Evolutionary conservation across 2,329 filamentous ascomycete species (phyloP), one percentile per base, ranked within the genome.

Genomic region (Corniculantispora saksenae): DNA sequence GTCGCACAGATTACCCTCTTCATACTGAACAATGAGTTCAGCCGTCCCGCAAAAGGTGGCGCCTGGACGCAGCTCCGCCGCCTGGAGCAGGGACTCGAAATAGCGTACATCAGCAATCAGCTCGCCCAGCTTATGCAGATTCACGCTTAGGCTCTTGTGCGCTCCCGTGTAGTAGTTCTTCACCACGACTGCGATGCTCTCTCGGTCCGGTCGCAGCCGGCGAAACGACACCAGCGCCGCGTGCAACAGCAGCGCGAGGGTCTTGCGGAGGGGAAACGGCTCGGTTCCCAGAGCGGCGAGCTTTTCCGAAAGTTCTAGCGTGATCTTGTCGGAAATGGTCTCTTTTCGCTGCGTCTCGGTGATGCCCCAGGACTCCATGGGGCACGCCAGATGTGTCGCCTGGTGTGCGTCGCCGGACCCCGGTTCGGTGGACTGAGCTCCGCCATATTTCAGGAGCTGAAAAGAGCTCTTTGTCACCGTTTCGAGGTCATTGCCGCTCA

Each of bases 181-280:
- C 3, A 57, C 54, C 6, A 57, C 17, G 13, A 57, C 35, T n/a
- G 54, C 23, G 29, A 57, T 40, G 29, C 5, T 9, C 13, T 57
- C 54, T 3, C 54, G 54, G 23, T 43, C 35, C 2, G 54, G 54
- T 15, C n/a, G 35, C 35, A 57, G 35, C 19, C 27, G 35, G 27
- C 15, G 32, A 12, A 57, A 43, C 13, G 54, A 40, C 5, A 40
- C 21, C 29, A 57, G 21, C 15, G 35, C 32, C 17, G 21, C 15
- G 35, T 43, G 54, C 21, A 57, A 13, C 15, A 57, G 35, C 35
- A 57, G 29, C 35, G 54, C 54, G 2, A 57, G 35, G 54, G n/a
- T 57, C n/a, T 57, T 43, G n/a, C 54, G 54, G 3, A 43, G n/a
- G 4, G 54, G 54, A 57, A 57, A 57, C 9, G 54, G 54, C 35